These are phyloP conservation scores for Acanthamoeba lenticulata DNA, from an alignment of 208 protist species.

Conservation along the genomic window DNA sequence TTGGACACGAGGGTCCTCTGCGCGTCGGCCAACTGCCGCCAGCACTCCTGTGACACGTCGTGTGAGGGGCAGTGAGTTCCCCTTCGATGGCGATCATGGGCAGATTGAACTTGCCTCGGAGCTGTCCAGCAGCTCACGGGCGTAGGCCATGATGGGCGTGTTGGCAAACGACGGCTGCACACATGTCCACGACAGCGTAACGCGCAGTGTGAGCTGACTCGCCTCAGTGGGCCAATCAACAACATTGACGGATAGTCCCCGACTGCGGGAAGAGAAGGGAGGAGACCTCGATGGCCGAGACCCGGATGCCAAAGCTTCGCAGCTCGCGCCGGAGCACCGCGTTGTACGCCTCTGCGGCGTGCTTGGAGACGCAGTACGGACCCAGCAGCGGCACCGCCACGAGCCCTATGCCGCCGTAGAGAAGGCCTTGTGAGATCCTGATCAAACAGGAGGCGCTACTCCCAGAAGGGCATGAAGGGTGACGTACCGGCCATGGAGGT, in stretches of 20 bases:
- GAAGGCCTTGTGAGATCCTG: neutral
- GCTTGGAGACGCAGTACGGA: slow-evolving; percentile 1
- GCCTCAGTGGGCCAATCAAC: neutral
- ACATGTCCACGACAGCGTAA: neutral
- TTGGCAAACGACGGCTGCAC: neutral
- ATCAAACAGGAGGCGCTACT: neutral
- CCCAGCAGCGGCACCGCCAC: neutral
- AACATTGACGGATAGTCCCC: neutral
- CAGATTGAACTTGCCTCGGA: neutral
- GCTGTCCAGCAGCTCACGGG: neutral
- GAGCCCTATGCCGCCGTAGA: neutral
- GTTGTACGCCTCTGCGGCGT: neutral
- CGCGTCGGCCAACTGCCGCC: neutral
- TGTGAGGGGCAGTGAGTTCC: neutral
- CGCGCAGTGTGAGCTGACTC: neutral
- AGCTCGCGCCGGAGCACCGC: neutral
- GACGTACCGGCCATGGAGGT: slow-evolving; percentile 27
- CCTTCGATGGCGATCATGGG: no score
- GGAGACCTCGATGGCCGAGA: neutral
- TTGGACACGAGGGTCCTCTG: neutral
- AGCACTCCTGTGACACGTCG: neutral
- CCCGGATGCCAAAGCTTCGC: neutral
- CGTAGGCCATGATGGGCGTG: neutral
- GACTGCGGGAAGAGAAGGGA: neutral
- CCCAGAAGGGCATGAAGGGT: neutral